Conservation (phyloP, 306 rosid genomes). For the Boehmeria nivea region DNA sequence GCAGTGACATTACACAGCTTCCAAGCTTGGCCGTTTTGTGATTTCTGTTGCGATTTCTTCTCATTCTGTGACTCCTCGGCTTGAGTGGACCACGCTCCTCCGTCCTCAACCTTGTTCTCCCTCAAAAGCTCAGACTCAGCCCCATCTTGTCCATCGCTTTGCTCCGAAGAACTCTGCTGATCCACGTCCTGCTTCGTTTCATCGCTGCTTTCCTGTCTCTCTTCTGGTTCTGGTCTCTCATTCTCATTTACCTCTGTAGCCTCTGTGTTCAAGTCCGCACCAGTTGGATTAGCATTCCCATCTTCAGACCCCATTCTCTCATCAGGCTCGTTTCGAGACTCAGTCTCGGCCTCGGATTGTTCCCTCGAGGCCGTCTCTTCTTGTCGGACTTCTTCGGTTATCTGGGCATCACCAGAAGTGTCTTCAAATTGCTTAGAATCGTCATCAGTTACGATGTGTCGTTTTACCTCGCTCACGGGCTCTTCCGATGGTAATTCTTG, state of each 20-base stretch:
- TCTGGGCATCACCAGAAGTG: conserved; percentile 34
- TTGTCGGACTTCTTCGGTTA: conserved; percentile 7
- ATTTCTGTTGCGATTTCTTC: conserved; percentile 36
- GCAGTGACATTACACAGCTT: conserved; percentile 65
- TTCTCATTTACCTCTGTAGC: conserved; percentile 24
- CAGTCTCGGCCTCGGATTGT: conserved; percentile 17
- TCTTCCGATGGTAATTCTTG: conserved; percentile 35
- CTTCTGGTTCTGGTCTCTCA: conserved; percentile 21
- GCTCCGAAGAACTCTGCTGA: not conserved
- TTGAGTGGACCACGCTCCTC: conserved; percentile 53
- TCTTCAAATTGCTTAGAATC: conserved; percentile 35
- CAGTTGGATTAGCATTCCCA: conserved; percentile 11
- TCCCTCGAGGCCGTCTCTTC: conserved; percentile 17
- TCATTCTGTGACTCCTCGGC: conserved; percentile 35
- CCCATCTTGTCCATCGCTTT: conserved; percentile 22
- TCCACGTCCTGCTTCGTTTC: conserved; percentile 11
- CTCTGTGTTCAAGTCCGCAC: conserved; percentile 27
- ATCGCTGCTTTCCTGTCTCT: conserved; percentile 11
- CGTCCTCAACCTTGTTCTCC: conserved; percentile 37
- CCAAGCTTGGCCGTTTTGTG: conserved; percentile 39
- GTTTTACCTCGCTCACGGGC: conserved; percentile 32
- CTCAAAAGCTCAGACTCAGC: conserved; percentile 32
- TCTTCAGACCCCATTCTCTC: conserved; percentile 20
- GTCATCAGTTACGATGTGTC: conserved; percentile 17
- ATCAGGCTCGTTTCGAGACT: conserved; percentile 14